Evolutionary conservation across 2,329 filamentous ascomycete genomes (phyloP), one percentile per base, ranked within the genome.

Genomic region (Epichloe amarillans): DNA sequence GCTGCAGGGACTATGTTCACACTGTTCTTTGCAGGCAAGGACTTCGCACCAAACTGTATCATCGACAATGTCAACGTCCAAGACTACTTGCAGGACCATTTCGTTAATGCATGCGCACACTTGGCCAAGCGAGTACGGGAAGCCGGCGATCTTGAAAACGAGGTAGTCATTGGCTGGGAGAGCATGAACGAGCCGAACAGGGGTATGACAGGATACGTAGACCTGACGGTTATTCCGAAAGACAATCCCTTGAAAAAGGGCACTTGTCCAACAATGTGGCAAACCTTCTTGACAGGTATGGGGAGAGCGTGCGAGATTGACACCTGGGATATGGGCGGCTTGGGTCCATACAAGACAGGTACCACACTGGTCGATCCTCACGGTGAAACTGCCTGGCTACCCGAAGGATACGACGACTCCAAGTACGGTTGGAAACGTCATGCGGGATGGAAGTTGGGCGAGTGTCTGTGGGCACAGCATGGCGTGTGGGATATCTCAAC

Each of bases 381-480:
- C 61, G 93, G 91, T 17, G 83, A 86, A 59, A 79, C 73, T 23
- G 88, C 86, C 1, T 98, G 93, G 93, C 69, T 98, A 23, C 82
- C 88, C 2, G 71, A 72, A n/a, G 82, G 81, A 52, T 88, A 91
- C 63, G 85, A 95, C 60, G 93, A 98, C 57, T 83, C 80, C 12
- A 79, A 82, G 56, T 98, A 98, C 64, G 88, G 88, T 37, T 98
- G 88, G 82, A 89, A 86, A 63, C 80, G 93, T 56, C 88, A 95
- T 61, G 77, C 86, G 0, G 83, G 75, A 7, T 98, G 93, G 93
- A 90, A 84, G 64, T 71, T 98, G 17, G 93, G 93, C n/a, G 82
- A 94, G 66, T 97, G 93, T 61, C 66, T 98, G 40, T 98, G 93
- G 93, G 91, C 93, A 3, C 91, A 96, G 62, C 90, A 98, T 65